phyloP scores from a whole-genome alignment of 2,329 filamentous ascomycete species.

The Colletotrichum cuscutae region DNA sequence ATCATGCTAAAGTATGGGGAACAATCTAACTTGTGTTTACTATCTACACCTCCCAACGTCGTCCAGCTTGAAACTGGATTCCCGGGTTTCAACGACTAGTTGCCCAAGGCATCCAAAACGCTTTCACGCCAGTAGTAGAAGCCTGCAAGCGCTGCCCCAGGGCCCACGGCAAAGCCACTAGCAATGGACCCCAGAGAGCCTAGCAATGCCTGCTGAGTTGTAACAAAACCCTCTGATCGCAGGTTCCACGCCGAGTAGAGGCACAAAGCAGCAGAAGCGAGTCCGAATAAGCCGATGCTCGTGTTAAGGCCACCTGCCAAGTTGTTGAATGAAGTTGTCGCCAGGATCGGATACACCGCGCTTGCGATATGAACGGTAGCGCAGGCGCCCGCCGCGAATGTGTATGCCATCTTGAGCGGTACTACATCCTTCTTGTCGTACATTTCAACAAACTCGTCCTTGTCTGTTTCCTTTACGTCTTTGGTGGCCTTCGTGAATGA shows the following conservation, averaged over 20 bases:
- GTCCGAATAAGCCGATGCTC: conserved; percentile 27
- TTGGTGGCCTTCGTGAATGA: background rate
- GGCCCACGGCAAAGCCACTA: background rate
- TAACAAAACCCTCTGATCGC: background rate
- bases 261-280: background rate
- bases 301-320: background rate
- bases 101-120: background rate
- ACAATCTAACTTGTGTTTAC: no score
- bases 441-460: background rate
- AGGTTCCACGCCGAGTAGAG: background rate
- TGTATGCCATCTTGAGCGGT: conserved; percentile 4
- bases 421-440: conserved; percentile 11
- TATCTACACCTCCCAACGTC: background rate
- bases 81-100: background rate
- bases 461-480: background rate
- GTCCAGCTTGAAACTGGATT: no score
- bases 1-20: background rate
- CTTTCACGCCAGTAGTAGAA: conserved; percentile 21
- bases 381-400: background rate
- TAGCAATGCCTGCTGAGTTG: background rate
- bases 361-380: background rate
- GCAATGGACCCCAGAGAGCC: background rate
- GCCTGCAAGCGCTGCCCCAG: background rate
- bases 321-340: background rate
- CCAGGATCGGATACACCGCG: background rate